phyloP scores from a whole-genome alignment of 2,329 filamentous ascomycete species.

The Neospermospora avenae region DNA sequence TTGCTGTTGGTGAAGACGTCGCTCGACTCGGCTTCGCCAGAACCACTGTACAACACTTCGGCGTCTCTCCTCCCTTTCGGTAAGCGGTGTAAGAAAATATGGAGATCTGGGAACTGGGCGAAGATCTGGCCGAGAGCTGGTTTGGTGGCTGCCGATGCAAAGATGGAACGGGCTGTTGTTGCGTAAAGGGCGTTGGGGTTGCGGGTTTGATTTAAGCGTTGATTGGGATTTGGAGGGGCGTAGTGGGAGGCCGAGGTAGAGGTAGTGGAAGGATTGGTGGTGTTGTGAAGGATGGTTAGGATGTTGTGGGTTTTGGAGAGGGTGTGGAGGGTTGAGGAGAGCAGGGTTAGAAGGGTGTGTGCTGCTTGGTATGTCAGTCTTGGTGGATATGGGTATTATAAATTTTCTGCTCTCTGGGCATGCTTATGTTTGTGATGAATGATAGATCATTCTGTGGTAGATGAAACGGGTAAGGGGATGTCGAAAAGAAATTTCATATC shows the following conservation, averaged over 20 bases:
- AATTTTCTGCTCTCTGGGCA: too few relatives aligned
- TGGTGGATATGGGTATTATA: background rate
- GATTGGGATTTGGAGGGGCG: background rate
- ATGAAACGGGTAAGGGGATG: background rate
- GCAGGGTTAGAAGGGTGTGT: slow-evolving; percentile 46
- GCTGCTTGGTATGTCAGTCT: slow-evolving; percentile 34
- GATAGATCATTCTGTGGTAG: too few relatives aligned
- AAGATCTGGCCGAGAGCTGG: slow-evolving; percentile 49
- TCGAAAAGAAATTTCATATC: background rate
- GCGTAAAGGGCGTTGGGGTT: background rate
- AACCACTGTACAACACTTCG: slow-evolving; percentile 33
- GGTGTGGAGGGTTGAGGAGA: slow-evolving; percentile 45
- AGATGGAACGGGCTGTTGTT: slow-evolving; percentile 18
- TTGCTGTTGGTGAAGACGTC: slow-evolving; percentile 6
- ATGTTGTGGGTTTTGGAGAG: slow-evolving; percentile 44
- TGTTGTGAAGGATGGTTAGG: slow-evolving; percentile 55
- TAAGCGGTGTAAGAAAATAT: slow-evolving; percentile 48
- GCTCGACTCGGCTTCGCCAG: background rate
- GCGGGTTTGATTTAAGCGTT: background rate
- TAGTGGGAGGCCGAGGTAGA: slow-evolving; percentile 39
- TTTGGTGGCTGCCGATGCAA: slow-evolving; percentile 23
- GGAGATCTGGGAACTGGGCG: slow-evolving; percentile 51
- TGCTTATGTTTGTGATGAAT: too few relatives aligned
- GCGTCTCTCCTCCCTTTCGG: slow-evolving; percentile 42
- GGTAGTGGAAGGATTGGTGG: slow-evolving; percentile 40